phyloP scores from a whole-genome alignment of 805 yeast species.

The Zygotorulaspora sp. region DNA sequence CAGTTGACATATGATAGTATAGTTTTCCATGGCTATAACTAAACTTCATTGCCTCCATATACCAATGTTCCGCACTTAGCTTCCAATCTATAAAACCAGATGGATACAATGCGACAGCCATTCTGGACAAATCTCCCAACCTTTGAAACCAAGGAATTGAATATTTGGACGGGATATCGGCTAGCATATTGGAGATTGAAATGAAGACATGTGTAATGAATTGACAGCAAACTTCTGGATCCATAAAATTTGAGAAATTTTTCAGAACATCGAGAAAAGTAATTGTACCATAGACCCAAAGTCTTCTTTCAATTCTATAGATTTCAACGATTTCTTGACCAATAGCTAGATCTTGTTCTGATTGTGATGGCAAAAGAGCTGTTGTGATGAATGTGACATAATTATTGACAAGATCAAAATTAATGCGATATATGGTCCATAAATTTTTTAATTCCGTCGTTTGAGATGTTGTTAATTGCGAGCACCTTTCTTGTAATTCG shows the following conservation, averaged over 20 bases:
- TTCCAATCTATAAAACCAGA: conserved; percentile 84
- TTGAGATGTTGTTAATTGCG: conserved; percentile 50
- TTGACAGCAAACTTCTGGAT: conserved; percentile 73
- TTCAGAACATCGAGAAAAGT: conserved; percentile 74
- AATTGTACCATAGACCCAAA: conserved; percentile 85
- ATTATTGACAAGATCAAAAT: conserved; percentile 60
- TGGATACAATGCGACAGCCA: conserved; percentile 82
- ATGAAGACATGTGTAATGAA: conserved; percentile 70
- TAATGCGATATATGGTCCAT: conserved; percentile 68
- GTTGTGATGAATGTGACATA: conserved; percentile 69
- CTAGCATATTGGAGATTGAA: conserved; percentile 40
- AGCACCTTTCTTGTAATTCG: conserved; percentile 66
- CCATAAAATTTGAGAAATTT: conserved; percentile 68
- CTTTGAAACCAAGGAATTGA: conserved; percentile 67
- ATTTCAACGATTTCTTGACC: conserved; percentile 74
- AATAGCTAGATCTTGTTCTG: conserved; percentile 37
- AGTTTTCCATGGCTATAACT: conserved; percentile 81
- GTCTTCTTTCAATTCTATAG: conserved; percentile 70
- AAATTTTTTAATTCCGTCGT: conserved; percentile 56
- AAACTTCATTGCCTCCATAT: conserved; percentile 63
- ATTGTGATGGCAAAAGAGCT: conserved; percentile 67
- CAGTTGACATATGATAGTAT: conserved; percentile 84
- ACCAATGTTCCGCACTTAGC: conserved; percentile 78
- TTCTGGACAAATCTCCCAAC: conserved; percentile 77
- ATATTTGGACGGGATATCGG: conserved; percentile 36